Percentiles rank a stretch among this genome's conserved stretches.
Conservation (phyloP, 1,139 yeast genomes). For the Blastobotrys malaysiensis region DNA sequence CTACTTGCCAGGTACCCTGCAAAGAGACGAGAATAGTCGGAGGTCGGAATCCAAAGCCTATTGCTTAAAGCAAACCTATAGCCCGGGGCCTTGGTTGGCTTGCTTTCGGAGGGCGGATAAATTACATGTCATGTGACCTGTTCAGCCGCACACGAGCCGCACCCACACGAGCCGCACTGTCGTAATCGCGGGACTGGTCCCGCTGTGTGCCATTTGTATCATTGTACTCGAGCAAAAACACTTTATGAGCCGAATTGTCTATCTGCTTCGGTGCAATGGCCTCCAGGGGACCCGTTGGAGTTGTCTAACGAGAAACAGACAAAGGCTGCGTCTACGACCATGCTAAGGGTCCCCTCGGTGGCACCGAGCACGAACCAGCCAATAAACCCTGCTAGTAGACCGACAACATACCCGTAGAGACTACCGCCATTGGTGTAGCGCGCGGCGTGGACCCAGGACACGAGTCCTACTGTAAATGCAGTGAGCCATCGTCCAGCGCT, state of each 20-base stretch:
- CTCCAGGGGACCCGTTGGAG: constrained; percentile 23
- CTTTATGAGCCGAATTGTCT: constrained; percentile 5
- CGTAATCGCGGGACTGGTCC: too few species aligned
- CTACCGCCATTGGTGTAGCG: constrained; percentile 30
- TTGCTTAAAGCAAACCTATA: too few species aligned
- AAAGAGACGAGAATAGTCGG: too few species aligned
- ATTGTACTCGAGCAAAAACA: too few species aligned
- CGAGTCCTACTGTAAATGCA: constrained; percentile 34
- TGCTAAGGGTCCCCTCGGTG: constrained; percentile 39
- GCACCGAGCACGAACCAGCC: constrained; percentile 43
- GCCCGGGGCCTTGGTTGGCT: too few species aligned
- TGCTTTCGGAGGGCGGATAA: too few species aligned
- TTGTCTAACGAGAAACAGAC: constrained; percentile 37
- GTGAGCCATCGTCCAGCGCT: constrained; percentile 36
- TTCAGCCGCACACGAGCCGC: too few species aligned
- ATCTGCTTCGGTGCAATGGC: constrained; percentile 35
- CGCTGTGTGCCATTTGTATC: too few species aligned
- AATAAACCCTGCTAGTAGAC: constrained; percentile 36
- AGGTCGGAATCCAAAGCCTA: too few species aligned
- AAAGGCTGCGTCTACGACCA: constrained; percentile 37
- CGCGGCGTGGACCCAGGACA: constrained; percentile 40
- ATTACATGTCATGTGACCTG: too few species aligned
- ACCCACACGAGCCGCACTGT: too few species aligned
- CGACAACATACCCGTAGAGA: constrained; percentile 38
- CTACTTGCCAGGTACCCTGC: too few species aligned